These are phyloP conservation scores for Cercospora sojina DNA, from an alignment of 2,329 filamentous ascomycete genomes.

Conservation along the genomic window DNA sequence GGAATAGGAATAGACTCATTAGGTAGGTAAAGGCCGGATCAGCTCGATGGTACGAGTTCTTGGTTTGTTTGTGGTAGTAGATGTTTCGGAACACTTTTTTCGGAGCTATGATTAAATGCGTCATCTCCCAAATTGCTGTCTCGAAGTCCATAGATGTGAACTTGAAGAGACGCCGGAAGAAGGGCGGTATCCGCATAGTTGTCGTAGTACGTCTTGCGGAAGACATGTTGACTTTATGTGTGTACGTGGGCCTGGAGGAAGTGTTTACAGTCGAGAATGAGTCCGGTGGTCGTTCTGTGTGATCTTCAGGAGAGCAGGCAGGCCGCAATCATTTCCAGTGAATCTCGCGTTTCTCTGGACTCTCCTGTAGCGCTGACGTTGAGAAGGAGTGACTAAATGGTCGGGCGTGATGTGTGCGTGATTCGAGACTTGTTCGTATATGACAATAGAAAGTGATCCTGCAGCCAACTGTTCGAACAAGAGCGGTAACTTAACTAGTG, in stretches of 20 bases:
- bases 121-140: conserved; percentile 71
- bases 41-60: conserved; percentile 68
- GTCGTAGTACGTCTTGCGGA: conserved; percentile 40
- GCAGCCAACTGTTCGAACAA: not conserved
- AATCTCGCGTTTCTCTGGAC: not conserved
- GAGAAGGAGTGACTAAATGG: not conserved
- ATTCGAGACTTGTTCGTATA: not conserved
- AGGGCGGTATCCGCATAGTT: conserved; percentile 60
- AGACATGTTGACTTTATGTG: conserved; percentile 21
- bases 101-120: conserved; percentile 64
- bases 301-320: not conserved
- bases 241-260: not conserved
- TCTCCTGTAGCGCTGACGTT: not conserved
- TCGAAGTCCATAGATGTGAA: conserved; percentile 74
- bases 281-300: not conserved
- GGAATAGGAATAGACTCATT: conserved; percentile 61
- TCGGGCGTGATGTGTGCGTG: not conserved
- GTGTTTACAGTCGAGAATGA: not conserved
- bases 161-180: conserved; percentile 69
- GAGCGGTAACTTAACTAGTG: conserved; percentile 7
- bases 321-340: not conserved
- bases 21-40: conserved; percentile 70
- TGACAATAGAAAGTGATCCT: not conserved
- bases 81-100: conserved; percentile 71
- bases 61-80: conserved; percentile 67